Evolutionary conservation across 768 basidiomycete species (phyloP), one percentile per base, ranked within the genome.

Genomic region (Trametes coccinea): DNA sequence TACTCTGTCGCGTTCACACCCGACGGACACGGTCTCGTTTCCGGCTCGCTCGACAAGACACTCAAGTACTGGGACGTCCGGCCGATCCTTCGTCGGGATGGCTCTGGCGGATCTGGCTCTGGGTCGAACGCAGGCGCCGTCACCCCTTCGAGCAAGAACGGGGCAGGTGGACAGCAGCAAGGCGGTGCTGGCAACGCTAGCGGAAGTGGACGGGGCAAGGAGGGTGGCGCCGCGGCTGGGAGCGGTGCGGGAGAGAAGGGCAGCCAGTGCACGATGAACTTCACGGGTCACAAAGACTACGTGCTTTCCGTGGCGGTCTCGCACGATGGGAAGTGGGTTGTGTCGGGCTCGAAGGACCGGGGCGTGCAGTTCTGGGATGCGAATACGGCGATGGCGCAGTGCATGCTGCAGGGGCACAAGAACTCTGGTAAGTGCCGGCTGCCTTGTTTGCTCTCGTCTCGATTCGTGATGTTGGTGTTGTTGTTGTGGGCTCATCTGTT

Each of bases 301-400:
- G 88, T 90, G 60, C 78, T 90, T 53, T 84, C 84, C 48, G 87
- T 88, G 48, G 86, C 86, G 17, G 92, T 95, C 50, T 93, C 92
- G 48, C 90, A 93, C 64, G 95, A 98, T 74, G 93, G 92, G 4
- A 86, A 92, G 66, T 90, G 94, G 92, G 89, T 98, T 67, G 95
- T 97, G 10, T 95, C 93, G 10, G 96, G 97, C 53, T 89, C 87
- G 39, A 98, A 98, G 77, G 97, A 99, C 73, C 90, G 97, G 11
- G 90, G 93, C 0, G 95, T 99, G 57, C 93, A 95, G 73, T 94
- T 96, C 72, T 93, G 92, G 88, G 92, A 95, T 71, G 85, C 92
- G 54, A 80, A 84, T 64, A 82, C 82, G 11, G 88, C 85, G 43
- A 83, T 86, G 44, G 89, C 94, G 69, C 95, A 98, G 73, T 89